Base-by-base conservation (phyloP, 805 yeast genomes). In the Clavispora fructus region DNA sequence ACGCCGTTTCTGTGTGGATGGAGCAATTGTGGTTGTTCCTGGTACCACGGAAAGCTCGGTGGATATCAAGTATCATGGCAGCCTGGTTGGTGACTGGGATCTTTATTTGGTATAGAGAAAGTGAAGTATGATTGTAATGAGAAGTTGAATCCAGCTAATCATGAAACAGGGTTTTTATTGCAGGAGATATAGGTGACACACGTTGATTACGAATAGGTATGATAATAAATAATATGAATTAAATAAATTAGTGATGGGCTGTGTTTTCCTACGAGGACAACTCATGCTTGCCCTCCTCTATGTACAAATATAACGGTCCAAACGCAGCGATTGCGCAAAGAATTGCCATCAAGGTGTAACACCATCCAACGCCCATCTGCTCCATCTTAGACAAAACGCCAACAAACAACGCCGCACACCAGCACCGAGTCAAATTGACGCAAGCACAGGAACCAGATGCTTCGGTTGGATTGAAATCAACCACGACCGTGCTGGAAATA, bases 1-100 rank as follows among this genome's bases (percentile, higher is more conserved):
- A n/a, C 64, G 77, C 50, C 65, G 89, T 30, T 73, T 83, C 60
- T 85, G 92, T 56, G 57, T 85, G 11, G 94, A 85, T 61, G 94
- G 94, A 0, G 64, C 75, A 16, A 81, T 79, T 19, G 52, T 68
- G 13, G 55, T 46, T 12, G 42, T 65, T 12, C 74, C 74, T 1
- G 61, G 47, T 10, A 13, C 16, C 6, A 39, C 13, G 6, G 40
- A 39, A 17, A 28, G 19, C 2, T 25, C 16, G 3, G 19, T 52
- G 23, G 32, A n/a, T 4, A 38, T 54, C 23, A 12, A 43, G 8
- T 43, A 50, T 13, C 35, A 29, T 27, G 57, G 57, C 13, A 31
- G 26, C 10, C 28, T 33, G n/a, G 46, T 39, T n/a, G 31, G 42
- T 16, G 50, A 42, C 7, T 54, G 56, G 51, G 38, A 40, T 6